A percentile compares a stretch with the other conserved stretches of the same genome.
Conservation (phyloP, 2,329 filamentous ascomycete genomes). For the Hypoxylon sp. region DNA sequence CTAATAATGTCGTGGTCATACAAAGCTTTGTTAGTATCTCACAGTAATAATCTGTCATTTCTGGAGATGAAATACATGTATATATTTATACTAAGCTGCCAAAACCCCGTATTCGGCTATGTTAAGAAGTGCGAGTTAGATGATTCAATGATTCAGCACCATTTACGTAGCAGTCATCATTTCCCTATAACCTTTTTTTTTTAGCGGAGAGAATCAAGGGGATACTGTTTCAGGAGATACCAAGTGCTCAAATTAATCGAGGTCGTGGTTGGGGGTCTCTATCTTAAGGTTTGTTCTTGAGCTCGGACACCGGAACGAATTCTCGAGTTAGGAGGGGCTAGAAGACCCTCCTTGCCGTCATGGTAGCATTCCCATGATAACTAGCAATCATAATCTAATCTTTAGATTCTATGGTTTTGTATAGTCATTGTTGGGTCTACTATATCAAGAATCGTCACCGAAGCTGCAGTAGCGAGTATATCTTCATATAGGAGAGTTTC, state of each 20-base stretch:
- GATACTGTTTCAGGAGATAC: background rate
- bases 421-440: background rate
- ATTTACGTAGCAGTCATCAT: no score
- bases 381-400: background rate
- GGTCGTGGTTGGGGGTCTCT: background rate
- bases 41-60: no score
- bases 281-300: background rate
- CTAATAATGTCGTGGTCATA: no score
- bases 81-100: background rate
- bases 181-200: no score
- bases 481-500: conserved; percentile 11
- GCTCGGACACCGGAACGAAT: background rate
- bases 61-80: background rate
- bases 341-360: background rate
- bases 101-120: background rate
- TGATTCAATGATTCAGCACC: background rate
- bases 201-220: no score
- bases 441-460: background rate
- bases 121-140: background rate
- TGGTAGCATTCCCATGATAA: background rate
- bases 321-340: background rate
- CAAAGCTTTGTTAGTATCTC: no score
- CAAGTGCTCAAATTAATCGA: background rate
- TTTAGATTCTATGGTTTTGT: background rate
- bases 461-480: background rate